Evolutionary conservation across 495 filamentous ascomycete genomes (phyloP).

Genomic region (Neurospora pannonica): DNA sequence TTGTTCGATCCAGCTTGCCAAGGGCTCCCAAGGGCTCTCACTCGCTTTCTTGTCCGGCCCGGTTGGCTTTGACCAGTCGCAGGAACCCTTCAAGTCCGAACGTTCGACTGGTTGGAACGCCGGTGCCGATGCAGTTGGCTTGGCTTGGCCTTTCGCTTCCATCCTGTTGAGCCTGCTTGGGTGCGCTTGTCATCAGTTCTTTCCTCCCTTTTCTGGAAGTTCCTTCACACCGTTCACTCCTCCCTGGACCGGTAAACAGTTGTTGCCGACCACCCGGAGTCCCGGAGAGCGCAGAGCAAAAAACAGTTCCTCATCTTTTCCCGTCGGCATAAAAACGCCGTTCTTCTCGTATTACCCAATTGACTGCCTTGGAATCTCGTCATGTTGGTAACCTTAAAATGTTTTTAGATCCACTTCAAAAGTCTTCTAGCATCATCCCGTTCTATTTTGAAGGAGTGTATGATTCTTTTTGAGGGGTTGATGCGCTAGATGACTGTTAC

Average conservation of each 20-base stretch:
- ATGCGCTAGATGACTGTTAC: neutral
- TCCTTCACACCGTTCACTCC: neutral
- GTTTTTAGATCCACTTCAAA: neutral
- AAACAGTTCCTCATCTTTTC: neutral
- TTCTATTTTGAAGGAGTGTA: neutral
- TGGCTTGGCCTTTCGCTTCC: neutral
- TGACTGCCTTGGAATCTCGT: neutral
- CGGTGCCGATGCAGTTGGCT: neutral
- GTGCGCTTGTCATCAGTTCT: neutral
- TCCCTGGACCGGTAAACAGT: neutral
- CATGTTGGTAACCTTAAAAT: neutral
- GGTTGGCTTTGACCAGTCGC: neutral
- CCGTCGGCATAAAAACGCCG: neutral
- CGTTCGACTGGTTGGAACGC: neutral
- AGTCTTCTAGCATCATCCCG: neutral
- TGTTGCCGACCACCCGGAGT: neutral
- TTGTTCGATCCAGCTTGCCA: neutral
- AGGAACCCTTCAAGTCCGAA: neutral
- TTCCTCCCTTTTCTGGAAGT: neutral
- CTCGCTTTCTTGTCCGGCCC: neutral
- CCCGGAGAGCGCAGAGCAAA: neutral
- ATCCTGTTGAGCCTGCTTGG: neutral
- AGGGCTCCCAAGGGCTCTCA: neutral
- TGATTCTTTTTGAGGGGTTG: neutral
- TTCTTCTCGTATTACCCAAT: neutral